These are phyloP conservation scores for Cronartium ribicola DNA, from an alignment of 1,284 basidiomycete genomes.

Conservation along the genomic window DNA sequence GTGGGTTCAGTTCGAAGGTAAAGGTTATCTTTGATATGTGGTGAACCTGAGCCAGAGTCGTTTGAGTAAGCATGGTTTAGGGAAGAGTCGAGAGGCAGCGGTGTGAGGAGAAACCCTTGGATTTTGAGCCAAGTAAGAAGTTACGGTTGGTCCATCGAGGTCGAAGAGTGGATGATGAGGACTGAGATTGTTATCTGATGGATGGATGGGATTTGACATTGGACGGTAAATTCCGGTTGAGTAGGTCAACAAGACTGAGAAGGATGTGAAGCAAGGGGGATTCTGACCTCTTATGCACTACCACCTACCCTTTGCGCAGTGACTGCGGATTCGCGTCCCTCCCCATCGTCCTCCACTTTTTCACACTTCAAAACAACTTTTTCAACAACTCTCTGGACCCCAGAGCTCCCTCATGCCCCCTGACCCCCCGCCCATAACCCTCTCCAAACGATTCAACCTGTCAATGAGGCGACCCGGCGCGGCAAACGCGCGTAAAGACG, in stretches of 20 bases:
- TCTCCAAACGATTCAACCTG: not conserved
- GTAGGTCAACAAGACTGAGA: no score
- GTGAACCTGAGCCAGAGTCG: constrained; percentile 46
- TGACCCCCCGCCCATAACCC: not conserved
- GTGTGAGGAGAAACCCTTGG: constrained; percentile 6
- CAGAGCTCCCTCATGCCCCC: not conserved
- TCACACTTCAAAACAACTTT: not conserved
- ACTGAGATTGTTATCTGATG: no score
- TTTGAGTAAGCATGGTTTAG: constrained; percentile 46
- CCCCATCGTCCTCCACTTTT: not conserved
- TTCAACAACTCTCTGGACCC: not conserved
- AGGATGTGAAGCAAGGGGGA: no score
- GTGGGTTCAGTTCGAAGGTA: constrained; percentile 44
- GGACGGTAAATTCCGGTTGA: no score
- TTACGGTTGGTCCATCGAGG: not conserved
- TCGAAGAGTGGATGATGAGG: constrained; percentile 15
- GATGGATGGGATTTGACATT: constrained; percentile 10
- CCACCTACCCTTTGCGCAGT: not conserved
- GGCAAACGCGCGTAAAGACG: not conserved
- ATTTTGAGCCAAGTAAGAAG: not conserved
- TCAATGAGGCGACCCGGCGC: not conserved
- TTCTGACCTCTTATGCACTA: constrained; percentile 5
- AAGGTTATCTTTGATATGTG: constrained; percentile 49
- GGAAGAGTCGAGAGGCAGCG: constrained; percentile 43
- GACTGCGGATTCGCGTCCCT: not conserved